A percentile compares a stretch with the other conserved stretches of the same genome.
Conservation (phyloP, 768 basidiomycete genomes). For the Panellus pusillus region DNA sequence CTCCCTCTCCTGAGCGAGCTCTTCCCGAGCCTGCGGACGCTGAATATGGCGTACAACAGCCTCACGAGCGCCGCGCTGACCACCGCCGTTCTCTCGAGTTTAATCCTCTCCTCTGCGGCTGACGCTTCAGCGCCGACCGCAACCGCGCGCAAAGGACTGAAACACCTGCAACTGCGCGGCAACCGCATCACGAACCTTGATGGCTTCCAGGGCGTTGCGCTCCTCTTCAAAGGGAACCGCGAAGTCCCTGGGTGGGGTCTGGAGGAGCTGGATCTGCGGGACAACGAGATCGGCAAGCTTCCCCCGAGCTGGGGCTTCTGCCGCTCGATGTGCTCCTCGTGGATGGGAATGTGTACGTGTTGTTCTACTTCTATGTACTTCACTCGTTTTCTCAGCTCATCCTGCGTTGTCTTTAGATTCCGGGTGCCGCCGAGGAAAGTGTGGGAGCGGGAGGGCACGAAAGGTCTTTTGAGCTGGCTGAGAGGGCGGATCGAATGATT, state of each 20-base stretch:
- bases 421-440: constrained; percentile 77
- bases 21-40: constrained; percentile 67
- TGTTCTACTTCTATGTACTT: not conserved
- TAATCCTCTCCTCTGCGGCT: constrained; percentile 45
- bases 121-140: constrained; percentile 30
- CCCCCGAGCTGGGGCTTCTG: constrained; percentile 71
- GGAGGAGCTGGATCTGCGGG: constrained; percentile 80
- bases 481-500: constrained; percentile 65
- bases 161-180: constrained; percentile 66
- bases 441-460: constrained; percentile 87
- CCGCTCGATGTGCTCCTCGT: constrained; percentile 82
- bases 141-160: constrained; percentile 54
- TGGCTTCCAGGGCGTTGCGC: constrained; percentile 62
- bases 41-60: constrained; percentile 77
- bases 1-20: constrained; percentile 60
- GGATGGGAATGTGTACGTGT: constrained; percentile 70
- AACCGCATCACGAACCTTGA: constrained; percentile 64
- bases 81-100: constrained; percentile 43
- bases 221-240: constrained; percentile 63
- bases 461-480: constrained; percentile 77
- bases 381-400: not conserved
- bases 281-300: constrained; percentile 75
- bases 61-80: constrained; percentile 56
- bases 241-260: constrained; percentile 69
- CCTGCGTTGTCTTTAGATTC: constrained; percentile 48